Percentiles rank a stretch among this genome's conserved stretches.
Conservation (phyloP, 2,329 filamentous ascomycete species). For the Fusarium globosum region DNA sequence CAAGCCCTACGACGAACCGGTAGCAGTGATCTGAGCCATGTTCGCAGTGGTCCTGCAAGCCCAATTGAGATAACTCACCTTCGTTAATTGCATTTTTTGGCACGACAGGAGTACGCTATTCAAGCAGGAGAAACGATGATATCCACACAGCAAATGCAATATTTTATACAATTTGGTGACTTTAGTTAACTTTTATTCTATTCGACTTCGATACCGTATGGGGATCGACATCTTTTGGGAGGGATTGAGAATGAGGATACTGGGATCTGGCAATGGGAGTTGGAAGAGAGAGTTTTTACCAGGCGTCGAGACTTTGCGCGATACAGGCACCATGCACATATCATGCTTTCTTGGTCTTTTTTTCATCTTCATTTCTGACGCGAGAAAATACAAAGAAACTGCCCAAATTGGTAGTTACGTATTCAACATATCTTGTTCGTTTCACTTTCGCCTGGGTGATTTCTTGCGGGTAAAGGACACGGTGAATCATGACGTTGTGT, state of each 20-base stretch:
- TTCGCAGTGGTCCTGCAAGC: conserved; percentile 68
- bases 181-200: conserved; percentile 37
- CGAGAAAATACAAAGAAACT: conserved; percentile 33
- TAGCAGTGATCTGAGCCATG: conserved; percentile 77
- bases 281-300: conserved; percentile 44
- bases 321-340: conserved; percentile 35
- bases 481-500: not conserved
- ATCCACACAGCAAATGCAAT: conserved; percentile 35
- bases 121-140: conserved; percentile 22
- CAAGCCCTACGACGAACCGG: conserved; percentile 88
- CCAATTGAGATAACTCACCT: conserved; percentile 59
- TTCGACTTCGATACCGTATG: conserved; percentile 33
- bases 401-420: conserved; percentile 10
- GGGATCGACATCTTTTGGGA: conserved; percentile 33
- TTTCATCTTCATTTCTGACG: conserved; percentile 25
- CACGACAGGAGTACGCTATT: not conserved
- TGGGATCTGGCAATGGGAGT: conserved; percentile 47
- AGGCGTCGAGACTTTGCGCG: conserved; percentile 42
- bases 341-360: conserved; percentile 30
- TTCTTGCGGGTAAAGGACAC: not conserved
- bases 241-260: conserved; percentile 36
- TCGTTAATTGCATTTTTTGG: conserved; percentile 37
- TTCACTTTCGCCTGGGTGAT: not conserved
- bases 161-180: conserved; percentile 28
- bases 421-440: conserved; percentile 1